Conservation (phyloP, 805 yeast species). For the Diddensiella caesifluorescens region DNA sequence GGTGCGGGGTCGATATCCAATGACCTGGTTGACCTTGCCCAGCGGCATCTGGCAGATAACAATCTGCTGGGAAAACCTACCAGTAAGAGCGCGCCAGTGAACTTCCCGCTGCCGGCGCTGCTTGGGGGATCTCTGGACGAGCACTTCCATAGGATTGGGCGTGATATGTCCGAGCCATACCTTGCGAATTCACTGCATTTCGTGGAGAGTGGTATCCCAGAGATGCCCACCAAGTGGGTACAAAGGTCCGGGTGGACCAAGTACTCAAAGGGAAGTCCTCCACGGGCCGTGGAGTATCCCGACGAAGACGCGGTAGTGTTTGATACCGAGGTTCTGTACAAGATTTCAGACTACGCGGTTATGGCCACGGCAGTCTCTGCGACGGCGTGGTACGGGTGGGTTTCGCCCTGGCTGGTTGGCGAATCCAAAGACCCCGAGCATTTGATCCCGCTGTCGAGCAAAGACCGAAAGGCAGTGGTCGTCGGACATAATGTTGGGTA, state of each 20-base stretch:
- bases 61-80: slow-evolving; percentile 75
- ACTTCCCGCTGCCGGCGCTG: slow-evolving; percentile 57
- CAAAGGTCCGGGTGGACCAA: slow-evolving; percentile 74
- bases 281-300: slow-evolving; percentile 50
- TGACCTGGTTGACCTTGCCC: slow-evolving; percentile 48
- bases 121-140: slow-evolving; percentile 72
- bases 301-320: slow-evolving; percentile 67
- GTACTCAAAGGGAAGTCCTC: slow-evolving; percentile 52
- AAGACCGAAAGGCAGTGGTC: slow-evolving; percentile 47
- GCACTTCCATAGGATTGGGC: slow-evolving; percentile 71
- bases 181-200: slow-evolving; percentile 45
- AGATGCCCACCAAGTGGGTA: slow-evolving; percentile 42
- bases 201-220: slow-evolving; percentile 35
- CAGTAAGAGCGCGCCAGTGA: slow-evolving; percentile 46
- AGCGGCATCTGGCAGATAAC: slow-evolving; percentile 52
- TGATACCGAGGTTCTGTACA: slow-evolving; percentile 85
- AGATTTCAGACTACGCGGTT: slow-evolving; percentile 65
- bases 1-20: slow-evolving; percentile 17
- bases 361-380: slow-evolving; percentile 75
- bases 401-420: slow-evolving; percentile 72
- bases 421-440: slow-evolving; percentile 47
- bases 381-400: slow-evolving; percentile 91
- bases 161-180: slow-evolving; percentile 55
- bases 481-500: slow-evolving; percentile 89
- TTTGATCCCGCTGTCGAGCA: slow-evolving; percentile 68